These are phyloP conservation scores for Metschnikowia rubicola DNA, from an alignment of 805 yeast species.

Conservation along the genomic window DNA sequence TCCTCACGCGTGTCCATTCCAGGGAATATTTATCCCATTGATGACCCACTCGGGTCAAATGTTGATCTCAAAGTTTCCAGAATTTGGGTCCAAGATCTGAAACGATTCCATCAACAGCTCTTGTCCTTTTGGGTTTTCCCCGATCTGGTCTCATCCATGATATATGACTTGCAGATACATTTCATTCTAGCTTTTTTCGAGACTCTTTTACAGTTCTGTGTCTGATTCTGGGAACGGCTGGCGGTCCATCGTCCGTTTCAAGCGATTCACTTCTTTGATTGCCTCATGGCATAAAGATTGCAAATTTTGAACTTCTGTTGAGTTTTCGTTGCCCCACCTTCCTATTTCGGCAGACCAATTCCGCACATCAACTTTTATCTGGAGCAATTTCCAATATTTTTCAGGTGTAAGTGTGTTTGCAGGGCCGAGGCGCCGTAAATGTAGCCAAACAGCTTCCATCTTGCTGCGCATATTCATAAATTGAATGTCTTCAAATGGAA, in stretches of 20 bases:
- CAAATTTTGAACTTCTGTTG: neutral
- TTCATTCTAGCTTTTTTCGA: neutral
- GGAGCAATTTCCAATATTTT: conserved; percentile 5
- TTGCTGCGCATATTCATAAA: neutral
- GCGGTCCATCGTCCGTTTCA: conserved; percentile 2
- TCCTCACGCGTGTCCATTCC: too few relatives aligned
- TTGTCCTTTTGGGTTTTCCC: neutral
- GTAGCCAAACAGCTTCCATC: neutral
- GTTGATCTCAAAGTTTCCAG: too few relatives aligned
- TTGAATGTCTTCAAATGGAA: neutral
- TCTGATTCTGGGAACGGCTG: neutral
- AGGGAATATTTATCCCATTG: too few relatives aligned
- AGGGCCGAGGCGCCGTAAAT: neutral
- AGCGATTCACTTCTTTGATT: conserved; percentile 1
- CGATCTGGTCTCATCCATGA: neutral
- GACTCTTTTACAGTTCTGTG: neutral
- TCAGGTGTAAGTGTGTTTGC: neutral
- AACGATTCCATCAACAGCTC: too few relatives aligned
- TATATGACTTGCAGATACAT: too few relatives aligned
- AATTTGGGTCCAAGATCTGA: too few relatives aligned
- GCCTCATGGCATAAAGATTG: neutral
- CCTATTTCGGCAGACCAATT: neutral
- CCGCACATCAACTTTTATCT: conserved; percentile 1
- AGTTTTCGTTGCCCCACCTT: neutral
- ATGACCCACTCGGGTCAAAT: too few relatives aligned